Evolutionary conservation across 2,329 filamentous ascomycete genomes (phyloP).

Genomic region (Magnaporthiopsis incrustans): DNA sequence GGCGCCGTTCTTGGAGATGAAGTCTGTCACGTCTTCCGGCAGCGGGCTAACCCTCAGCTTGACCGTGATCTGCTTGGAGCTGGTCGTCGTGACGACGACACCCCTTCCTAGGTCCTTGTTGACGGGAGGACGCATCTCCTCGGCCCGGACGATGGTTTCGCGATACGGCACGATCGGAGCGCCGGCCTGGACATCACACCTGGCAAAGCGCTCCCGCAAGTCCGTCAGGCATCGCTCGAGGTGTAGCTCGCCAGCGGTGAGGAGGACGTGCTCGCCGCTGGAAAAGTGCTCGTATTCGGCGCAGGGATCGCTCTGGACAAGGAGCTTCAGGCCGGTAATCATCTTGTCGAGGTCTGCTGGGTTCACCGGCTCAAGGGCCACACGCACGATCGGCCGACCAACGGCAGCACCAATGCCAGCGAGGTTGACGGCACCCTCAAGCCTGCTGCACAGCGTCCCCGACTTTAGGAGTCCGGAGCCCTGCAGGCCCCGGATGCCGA

Average conservation of each 20-base stretch:
- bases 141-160: constrained; percentile 78
- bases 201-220: constrained; percentile 83
- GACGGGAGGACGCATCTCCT: constrained; percentile 85
- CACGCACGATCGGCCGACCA: constrained; percentile 86
- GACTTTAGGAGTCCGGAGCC: constrained; percentile 85
- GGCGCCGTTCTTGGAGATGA: constrained; percentile 70
- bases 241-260: constrained; percentile 91
- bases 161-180: constrained; percentile 93
- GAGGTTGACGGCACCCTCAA: constrained; percentile 82
- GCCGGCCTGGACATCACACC: constrained; percentile 89
- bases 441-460: constrained; percentile 81
- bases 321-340: constrained; percentile 76
- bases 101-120: constrained; percentile 84
- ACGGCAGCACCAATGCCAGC: constrained; percentile 71
- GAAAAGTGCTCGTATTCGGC: constrained; percentile 90
- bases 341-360: constrained; percentile 90
- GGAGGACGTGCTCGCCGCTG: constrained; percentile 88
- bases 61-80: constrained; percentile 78
- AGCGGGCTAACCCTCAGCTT: constrained; percentile 71
- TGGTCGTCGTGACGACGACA: constrained; percentile 64
- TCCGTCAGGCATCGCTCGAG: constrained; percentile 91
- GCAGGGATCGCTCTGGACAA: constrained; percentile 93
- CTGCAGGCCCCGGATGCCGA: constrained; percentile 87
- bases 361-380: constrained; percentile 88
- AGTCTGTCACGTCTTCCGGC: constrained; percentile 71